Conservation (phyloP, 805 yeast species). For the Maudiozyma saulgeensis region DNA sequence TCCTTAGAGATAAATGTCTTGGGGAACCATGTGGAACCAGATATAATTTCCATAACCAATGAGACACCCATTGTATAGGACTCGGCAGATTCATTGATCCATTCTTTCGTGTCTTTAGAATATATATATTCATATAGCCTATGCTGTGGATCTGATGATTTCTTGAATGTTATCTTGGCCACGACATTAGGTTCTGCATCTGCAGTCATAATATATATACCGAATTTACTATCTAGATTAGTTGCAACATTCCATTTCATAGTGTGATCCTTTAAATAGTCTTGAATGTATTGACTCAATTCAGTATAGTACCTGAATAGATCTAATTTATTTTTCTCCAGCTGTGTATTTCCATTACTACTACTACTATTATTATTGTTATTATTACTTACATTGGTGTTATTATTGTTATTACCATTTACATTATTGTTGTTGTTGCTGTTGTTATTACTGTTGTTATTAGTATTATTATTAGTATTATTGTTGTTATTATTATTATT, state of each 20-base stretch:
- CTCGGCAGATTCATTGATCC: slow-evolving; percentile 25
- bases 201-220: slow-evolving; percentile 17
- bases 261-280: slow-evolving; percentile 13
- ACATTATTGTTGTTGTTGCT: neutral
- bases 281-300: slow-evolving; percentile 14
- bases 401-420: neutral
- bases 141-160: slow-evolving; percentile 15
- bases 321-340: slow-evolving; percentile 19
- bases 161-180: slow-evolving; percentile 20
- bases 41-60: slow-evolving; percentile 18
- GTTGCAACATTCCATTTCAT: slow-evolving; percentile 14
- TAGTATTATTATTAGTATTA: neutral
- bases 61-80: slow-evolving; percentile 20
- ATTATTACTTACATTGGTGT: too few relatives aligned
- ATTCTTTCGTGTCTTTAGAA: slow-evolving; percentile 12
- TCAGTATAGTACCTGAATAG: slow-evolving; percentile 28
- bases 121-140: slow-evolving; percentile 23
- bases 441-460: too few relatives aligned
- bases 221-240: slow-evolving; percentile 24
- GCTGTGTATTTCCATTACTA: neutral
- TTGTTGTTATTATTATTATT: too few relatives aligned
- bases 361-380: neutral
- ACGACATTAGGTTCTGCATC: slow-evolving; percentile 6
- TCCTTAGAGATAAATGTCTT: slow-evolving; percentile 17
- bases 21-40: slow-evolving; percentile 18